Evolutionary conservation across 2,329 filamentous ascomycete genomes (phyloP).

Genomic region (Aureobasidium vineae): DNA sequence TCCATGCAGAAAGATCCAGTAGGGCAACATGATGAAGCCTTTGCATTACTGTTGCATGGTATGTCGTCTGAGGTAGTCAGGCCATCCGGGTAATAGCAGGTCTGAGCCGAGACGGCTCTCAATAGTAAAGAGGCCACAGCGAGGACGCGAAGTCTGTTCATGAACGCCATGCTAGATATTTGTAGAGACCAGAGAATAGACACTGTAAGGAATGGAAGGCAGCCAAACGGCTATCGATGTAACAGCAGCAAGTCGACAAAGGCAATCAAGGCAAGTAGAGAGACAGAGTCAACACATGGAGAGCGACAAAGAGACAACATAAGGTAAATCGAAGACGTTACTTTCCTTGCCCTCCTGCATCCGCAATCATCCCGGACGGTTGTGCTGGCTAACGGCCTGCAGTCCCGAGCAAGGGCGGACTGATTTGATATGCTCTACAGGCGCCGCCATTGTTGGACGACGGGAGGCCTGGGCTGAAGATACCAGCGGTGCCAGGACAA

Average conservation of each 20-base stretch:
- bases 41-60: constrained; percentile 30
- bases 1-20: constrained; percentile 36
- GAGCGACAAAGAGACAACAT: constrained; percentile 11
- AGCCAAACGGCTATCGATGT: constrained; percentile 8
- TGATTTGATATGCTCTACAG: constrained; percentile 20
- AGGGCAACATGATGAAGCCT: constrained; percentile 35
- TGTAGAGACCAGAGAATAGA: not conserved
- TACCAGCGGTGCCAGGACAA: not conserved
- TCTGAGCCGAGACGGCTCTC: constrained; percentile 29
- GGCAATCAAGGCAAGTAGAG: constrained; percentile 6
- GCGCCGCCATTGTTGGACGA: not conserved
- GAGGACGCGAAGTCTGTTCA: constrained; percentile 8
- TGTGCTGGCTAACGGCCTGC: constrained; percentile 18
- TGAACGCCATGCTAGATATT: constrained; percentile 16
- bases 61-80: constrained; percentile 32
- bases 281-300: not conserved
- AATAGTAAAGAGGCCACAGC: not conserved
- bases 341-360: constrained; percentile 15
- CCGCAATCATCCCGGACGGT: constrained; percentile 19
- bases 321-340: constrained; percentile 17
- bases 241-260: not conserved
- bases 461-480: constrained; percentile 6
- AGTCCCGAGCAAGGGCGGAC: constrained; percentile 18
- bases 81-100: constrained; percentile 37
- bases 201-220: not conserved